Percentiles rank a stretch among this genome's conserved stretches.
phyloP scores from a whole-genome alignment of 306 rosid species.

The Macrotyloma uniflorum region DNA sequence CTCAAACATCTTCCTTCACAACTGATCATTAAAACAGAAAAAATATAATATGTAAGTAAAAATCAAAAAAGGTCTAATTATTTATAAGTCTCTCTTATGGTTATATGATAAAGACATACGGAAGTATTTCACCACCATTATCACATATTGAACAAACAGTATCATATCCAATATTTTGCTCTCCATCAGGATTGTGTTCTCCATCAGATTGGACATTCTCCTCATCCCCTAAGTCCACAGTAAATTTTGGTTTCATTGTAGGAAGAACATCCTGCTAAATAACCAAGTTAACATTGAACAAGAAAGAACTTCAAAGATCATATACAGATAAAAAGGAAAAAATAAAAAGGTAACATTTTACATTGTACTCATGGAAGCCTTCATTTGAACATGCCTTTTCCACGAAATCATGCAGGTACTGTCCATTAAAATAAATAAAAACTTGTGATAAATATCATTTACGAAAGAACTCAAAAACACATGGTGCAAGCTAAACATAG shows the following conservation, averaged over 20 bases:
- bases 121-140: slow-evolving; percentile 69
- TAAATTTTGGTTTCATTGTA: slow-evolving; percentile 32
- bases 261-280: slow-evolving; percentile 47
- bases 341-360: background rate
- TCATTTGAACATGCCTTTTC: slow-evolving; percentile 29
- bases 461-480: slow-evolving; percentile 14
- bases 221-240: slow-evolving; percentile 35
- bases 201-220: slow-evolving; percentile 31
- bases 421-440: slow-evolving; percentile 25
- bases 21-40: slow-evolving; percentile 41
- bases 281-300: slow-evolving; percentile 25
- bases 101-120: slow-evolving; percentile 50
- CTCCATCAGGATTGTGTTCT: slow-evolving; percentile 30
- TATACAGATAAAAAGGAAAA: background rate
- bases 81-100: background rate
- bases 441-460: background rate
- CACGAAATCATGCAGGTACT: slow-evolving; percentile 43
- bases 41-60: background rate
- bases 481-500: background rate
- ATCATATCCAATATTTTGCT: slow-evolving; percentile 48
- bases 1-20: slow-evolving; percentile 78
- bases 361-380: slow-evolving; percentile 45
- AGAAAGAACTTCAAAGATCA: slow-evolving; percentile 30
- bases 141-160: slow-evolving; percentile 73
- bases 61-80: background rate